Base-by-base conservation (phyloP, 2,329 filamentous ascomycete genomes). In the Aureobasidium sp. region DNA sequence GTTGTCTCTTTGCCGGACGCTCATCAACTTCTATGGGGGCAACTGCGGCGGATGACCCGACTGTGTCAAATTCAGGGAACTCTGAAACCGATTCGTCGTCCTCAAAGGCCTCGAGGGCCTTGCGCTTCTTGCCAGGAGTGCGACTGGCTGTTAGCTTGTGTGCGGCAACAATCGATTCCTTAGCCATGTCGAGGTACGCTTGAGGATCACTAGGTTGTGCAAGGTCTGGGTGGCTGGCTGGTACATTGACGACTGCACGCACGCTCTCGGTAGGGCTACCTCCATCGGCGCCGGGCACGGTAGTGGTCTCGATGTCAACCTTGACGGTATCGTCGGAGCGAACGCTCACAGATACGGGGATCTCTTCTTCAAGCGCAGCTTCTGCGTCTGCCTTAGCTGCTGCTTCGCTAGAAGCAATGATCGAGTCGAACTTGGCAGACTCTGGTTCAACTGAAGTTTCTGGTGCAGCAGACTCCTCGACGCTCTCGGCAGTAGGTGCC, bases 101-200 rank as follows among this genome's bases (percentile, higher is more conserved):
- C 44, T 82, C 79, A 48, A 85, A 81, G 13, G 90, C 81, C 34
- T 92, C 88, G 15, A 87, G 84, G 1, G 84, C 85, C 78, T 92
- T 92, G 69, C 90, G 85, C 81, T 92, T 92, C 71, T 77, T 73
- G 72, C 59, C 68, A 26, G 63, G 59, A 59, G 63, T 62, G 20
- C 41, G 63, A 17, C 36, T 59, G 47, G 50, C 56, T 3, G 64
- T 70, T n/a, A 79, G 76, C 63, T 81, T 83, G 64, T 86, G 80
- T 36, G 87, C 87, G 66, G 86, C 86, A 65, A 88, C 83, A 5
- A 97, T 92, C 90, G 97, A 96, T 67, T 87, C 84, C 77, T 88
- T 91, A 36, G 94, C 94, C 70, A 90, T 86, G 32, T 87, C 87
- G 63, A 97, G 87, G 88, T 97, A 92, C 61, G 87, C 84, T 63